A percentile compares a stretch with the other conserved stretches of the same genome.
These are phyloP conservation scores for Scheffersomyces coipomensis DNA, from an alignment of 805 yeast species.

Conservation along the genomic window DNA sequence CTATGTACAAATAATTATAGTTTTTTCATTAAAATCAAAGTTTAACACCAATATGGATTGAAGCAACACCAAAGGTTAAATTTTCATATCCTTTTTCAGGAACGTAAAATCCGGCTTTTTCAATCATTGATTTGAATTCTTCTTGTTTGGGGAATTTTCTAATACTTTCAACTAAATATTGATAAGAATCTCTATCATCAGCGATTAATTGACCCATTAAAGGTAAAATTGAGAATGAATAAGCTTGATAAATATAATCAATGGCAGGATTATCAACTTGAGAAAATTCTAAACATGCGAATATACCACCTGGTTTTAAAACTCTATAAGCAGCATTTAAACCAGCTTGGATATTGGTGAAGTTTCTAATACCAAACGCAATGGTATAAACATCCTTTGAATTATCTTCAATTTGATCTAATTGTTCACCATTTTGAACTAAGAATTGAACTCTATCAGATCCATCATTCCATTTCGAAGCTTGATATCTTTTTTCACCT, in stretches of 20 bases:
- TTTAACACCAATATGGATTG: constrained; percentile 94
- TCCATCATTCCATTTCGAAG: constrained; percentile 58
- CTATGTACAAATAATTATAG: too few relatives aligned
- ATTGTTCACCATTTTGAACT: constrained; percentile 89
- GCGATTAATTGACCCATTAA: constrained; percentile 95
- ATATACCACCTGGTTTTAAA: constrained; percentile 95
- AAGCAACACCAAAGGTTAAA: constrained; percentile 91
- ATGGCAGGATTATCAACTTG: constrained; percentile 81
- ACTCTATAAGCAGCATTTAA: constrained; percentile 94
- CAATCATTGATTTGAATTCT: constrained; percentile 84
- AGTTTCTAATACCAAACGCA: constrained; percentile 96
- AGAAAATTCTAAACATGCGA: constrained; percentile 93
- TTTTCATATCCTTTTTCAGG: constrained; percentile 89
- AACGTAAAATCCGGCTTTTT: constrained; percentile 90
- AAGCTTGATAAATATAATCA: constrained; percentile 77
- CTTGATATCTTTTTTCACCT: constrained; percentile 74
- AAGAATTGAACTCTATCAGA: constrained; percentile 68
- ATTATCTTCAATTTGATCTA: constrained; percentile 79
- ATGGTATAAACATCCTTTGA: constrained; percentile 95
- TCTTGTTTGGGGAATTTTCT: constrained; percentile 91
- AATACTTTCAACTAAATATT: constrained; percentile 92
- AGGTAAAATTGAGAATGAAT: constrained; percentile 86
- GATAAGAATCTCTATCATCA: constrained; percentile 93
- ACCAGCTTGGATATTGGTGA: constrained; percentile 92
- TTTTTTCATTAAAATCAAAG: constrained; percentile 37